Percentiles rank a stretch among this genome's conserved stretches.
Evolutionary conservation across 1,284 basidiomycete genomes (phyloP).

Genomic region (Moesziomyces sp.): DNA sequence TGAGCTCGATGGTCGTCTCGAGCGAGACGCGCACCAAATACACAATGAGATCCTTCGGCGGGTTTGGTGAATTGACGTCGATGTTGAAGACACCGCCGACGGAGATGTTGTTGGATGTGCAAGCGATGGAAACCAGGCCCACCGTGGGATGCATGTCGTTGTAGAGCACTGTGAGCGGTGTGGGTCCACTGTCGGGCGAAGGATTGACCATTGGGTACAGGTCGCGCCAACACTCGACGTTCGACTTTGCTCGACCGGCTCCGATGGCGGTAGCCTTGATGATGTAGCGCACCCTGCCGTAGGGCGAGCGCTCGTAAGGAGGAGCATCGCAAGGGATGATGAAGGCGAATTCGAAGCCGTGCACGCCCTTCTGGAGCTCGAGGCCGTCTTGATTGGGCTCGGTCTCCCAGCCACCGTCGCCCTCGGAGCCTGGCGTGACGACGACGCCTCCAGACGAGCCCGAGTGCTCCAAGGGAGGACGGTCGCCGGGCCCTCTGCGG

Average conservation of each 20-base stretch:
- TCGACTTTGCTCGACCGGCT: constrained; percentile 61
- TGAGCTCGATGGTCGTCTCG: constrained; percentile 64
- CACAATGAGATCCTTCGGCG: constrained; percentile 63
- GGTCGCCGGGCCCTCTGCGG: constrained; percentile 20
- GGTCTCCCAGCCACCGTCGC: constrained; percentile 31
- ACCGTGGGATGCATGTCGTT: constrained; percentile 67
- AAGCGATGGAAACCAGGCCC: constrained; percentile 64
- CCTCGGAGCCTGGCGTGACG: constrained; percentile 40
- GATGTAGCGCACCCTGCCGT: constrained; percentile 63
- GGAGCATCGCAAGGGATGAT: constrained; percentile 64
- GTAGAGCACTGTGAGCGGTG: constrained; percentile 65
- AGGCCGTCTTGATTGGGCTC: constrained; percentile 52
- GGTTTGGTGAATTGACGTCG: constrained; percentile 64
- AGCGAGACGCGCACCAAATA: constrained; percentile 65
- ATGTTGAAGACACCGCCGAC: constrained; percentile 67
- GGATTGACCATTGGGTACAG: constrained; percentile 67
- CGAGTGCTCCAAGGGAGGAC: constrained; percentile 17
- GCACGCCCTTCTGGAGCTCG: constrained; percentile 64
- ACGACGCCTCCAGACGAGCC: constrained; percentile 19
- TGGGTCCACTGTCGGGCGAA: constrained; percentile 61
- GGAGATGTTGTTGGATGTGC: constrained; percentile 66
- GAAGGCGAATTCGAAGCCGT: constrained; percentile 67
- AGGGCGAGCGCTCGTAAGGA: constrained; percentile 65
- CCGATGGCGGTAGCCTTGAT: constrained; percentile 66
- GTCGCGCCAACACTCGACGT: constrained; percentile 65